A percentile compares a stretch with the other conserved stretches of the same genome.
Conservation (phyloP, 768 basidiomycete genomes). For the Tulasnella sp. region DNA sequence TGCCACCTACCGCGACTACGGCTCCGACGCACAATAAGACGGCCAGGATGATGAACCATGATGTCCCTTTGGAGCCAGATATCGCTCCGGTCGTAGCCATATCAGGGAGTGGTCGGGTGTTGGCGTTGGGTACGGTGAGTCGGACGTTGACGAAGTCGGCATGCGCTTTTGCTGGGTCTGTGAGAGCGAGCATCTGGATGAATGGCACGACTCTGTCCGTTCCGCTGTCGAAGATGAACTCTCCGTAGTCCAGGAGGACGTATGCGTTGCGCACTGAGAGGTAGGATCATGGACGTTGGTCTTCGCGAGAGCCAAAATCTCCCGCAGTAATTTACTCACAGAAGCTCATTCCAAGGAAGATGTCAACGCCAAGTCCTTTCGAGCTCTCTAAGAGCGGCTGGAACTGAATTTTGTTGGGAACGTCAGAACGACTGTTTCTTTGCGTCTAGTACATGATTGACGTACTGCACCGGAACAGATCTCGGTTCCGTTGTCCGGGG, state of each 20-base stretch:
- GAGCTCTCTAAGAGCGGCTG: background rate
- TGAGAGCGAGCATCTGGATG: constrained; percentile 53
- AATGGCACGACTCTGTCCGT: constrained; percentile 42
- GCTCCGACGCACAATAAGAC: too few relatives aligned
- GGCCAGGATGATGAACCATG: too few relatives aligned
- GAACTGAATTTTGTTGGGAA: too few relatives aligned
- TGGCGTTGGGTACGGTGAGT: constrained; percentile 48
- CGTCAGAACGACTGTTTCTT: too few relatives aligned
- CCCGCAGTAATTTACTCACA: background rate
- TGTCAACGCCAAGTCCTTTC: background rate
- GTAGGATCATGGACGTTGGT: constrained; percentile 45
- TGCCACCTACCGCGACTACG: too few relatives aligned
- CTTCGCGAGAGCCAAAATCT: constrained; percentile 51
- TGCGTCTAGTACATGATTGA: constrained; percentile 16
- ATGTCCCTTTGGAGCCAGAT: too few relatives aligned
- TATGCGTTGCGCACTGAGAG: constrained; percentile 64
- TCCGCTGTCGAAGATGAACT: constrained; percentile 40
- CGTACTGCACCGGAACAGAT: background rate
- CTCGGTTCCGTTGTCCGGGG: too few relatives aligned
- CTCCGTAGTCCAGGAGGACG: constrained; percentile 47
- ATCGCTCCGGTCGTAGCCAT: too few relatives aligned
- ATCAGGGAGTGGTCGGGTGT: too few relatives aligned
- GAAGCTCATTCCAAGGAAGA: constrained; percentile 3
- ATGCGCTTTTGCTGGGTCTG: constrained; percentile 41
- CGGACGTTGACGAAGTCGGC: constrained; percentile 58